phyloP scores from a whole-genome alignment of 2,329 filamentous ascomycete genomes.

The Ilyonectria mors-panacis region DNA sequence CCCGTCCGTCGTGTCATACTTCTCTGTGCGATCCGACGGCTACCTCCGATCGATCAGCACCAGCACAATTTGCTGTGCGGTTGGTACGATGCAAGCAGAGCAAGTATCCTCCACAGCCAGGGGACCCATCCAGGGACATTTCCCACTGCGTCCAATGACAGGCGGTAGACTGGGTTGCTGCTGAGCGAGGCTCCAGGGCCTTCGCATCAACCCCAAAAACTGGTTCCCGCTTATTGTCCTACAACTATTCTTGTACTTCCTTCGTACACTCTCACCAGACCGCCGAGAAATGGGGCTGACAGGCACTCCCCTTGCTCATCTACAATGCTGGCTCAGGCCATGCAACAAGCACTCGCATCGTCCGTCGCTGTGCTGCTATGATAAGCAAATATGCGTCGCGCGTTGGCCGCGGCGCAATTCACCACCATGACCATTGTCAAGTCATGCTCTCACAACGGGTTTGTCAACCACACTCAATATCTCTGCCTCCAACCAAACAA shows the following conservation, averaged over 20 bases:
- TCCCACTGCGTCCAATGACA: conserved; percentile 19
- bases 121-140: background rate
- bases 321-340: background rate
- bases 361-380: background rate
- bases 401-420: conserved; percentile 1
- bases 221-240: conserved; percentile 34
- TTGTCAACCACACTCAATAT: background rate
- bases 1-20: conserved; percentile 15
- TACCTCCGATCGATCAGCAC: conserved; percentile 18
- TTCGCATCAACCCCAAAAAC: conserved; percentile 22
- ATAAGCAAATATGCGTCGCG: background rate
- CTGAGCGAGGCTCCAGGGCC: conserved; percentile 7
- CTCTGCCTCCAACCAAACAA: background rate
- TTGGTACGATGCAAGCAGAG: background rate
- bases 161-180: background rate
- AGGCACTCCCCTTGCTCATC: conserved; percentile 11
- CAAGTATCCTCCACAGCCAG: conserved; percentile 12
- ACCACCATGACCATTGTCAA: conserved; percentile 1
- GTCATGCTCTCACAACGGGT: background rate
- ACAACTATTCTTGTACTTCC: conserved; percentile 10
- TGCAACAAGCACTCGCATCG: conserved; percentile 6
- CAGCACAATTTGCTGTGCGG: background rate
- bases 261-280: conserved; percentile 8
- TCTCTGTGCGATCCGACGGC: conserved; percentile 7
- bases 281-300: conserved; percentile 10